Conservation (phyloP, 805 yeast species). For the Candida maesae region DNA sequence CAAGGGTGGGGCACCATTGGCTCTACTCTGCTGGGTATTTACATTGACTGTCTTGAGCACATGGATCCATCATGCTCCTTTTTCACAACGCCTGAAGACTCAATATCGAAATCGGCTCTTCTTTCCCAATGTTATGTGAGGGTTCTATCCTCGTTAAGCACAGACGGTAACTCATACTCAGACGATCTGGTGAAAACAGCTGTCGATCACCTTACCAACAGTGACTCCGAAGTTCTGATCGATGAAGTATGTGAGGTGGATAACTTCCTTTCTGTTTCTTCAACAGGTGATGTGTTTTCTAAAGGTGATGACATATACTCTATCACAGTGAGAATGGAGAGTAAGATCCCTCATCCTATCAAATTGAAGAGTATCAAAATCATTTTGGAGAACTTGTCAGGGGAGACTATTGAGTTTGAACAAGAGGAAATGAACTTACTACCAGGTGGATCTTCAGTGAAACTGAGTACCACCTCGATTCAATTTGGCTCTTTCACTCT, state of each 20-base stretch:
- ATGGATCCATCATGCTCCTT: slow-evolving; percentile 26
- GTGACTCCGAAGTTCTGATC: neutral
- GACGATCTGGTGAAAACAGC: slow-evolving; percentile 8
- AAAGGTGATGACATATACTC: slow-evolving; percentile 13
- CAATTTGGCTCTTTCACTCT: slow-evolving; percentile 34
- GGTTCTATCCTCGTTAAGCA: slow-evolving; percentile 6
- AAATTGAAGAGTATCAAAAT: slow-evolving; percentile 15
- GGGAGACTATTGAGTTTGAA: slow-evolving; percentile 11
- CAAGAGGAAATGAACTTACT: neutral
- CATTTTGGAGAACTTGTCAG: slow-evolving; percentile 17
- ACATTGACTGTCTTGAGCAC: slow-evolving; percentile 62
- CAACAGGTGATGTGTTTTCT: slow-evolving; percentile 9
- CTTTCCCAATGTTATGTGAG: slow-evolving; percentile 6
- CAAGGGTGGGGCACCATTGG: slow-evolving; percentile 79
- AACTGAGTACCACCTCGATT: slow-evolving; percentile 28
- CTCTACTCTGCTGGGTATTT: slow-evolving; percentile 57
- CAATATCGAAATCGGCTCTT: slow-evolving; percentile 1
- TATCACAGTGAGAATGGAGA: slow-evolving; percentile 7
- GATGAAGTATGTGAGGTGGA: slow-evolving; percentile 4
- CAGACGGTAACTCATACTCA: neutral
- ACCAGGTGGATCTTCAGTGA: slow-evolving; percentile 4
- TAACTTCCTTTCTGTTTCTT: slow-evolving; percentile 10
- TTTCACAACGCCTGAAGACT: slow-evolving; percentile 8
- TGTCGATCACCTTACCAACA: slow-evolving; percentile 1
- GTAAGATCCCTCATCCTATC: slow-evolving; percentile 5